Percentiles rank a stretch among this genome's conserved stretches.
Conservation (phyloP, 345 rosid species). For the Reutealis trisperma region DNA sequence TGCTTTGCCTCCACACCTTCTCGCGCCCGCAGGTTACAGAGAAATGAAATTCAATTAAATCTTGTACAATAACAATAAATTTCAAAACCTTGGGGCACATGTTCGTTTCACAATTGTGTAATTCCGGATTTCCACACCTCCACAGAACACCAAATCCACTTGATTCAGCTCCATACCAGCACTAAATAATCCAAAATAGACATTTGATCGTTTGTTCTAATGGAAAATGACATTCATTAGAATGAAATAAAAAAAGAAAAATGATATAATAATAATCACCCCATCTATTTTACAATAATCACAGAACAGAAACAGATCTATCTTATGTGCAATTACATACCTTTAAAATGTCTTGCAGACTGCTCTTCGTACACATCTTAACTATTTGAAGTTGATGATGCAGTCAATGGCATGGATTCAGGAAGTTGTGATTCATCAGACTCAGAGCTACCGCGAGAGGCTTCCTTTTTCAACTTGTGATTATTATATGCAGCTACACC, state of each 20-base stretch:
- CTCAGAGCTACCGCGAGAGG: conserved; percentile 41
- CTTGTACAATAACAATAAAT: neutral
- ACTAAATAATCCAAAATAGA: conserved; percentile 4
- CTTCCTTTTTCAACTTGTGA: conserved; percentile 84
- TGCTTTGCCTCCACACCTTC: neutral
- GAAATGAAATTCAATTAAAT: neutral
- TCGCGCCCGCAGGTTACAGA: neutral
- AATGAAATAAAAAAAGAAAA: neutral
- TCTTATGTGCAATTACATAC: conserved; percentile 17
- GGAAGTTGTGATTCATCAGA: conserved; percentile 34
- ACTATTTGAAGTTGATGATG: conserved; percentile 36
- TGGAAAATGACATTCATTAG: neutral
- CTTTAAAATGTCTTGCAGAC: conserved; percentile 22
- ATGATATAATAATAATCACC: neutral
- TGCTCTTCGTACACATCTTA: conserved; percentile 7
- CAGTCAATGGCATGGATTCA: conserved; percentile 48
- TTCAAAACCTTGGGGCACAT: conserved; percentile 8
- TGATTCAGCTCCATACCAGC: conserved; percentile 22
- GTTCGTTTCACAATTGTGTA: conserved; percentile 1
- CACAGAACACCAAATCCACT: neutral
- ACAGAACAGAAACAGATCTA: neutral
- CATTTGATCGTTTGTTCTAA: conserved; percentile 5
- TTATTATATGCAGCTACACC: conserved; percentile 99
- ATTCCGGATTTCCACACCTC: conserved; percentile 13
- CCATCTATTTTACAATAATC: neutral